Evolutionary conservation across 768 basidiomycete species (phyloP), one percentile per base, ranked within the genome.

Genomic region (Butyriboletus loyo): DNA sequence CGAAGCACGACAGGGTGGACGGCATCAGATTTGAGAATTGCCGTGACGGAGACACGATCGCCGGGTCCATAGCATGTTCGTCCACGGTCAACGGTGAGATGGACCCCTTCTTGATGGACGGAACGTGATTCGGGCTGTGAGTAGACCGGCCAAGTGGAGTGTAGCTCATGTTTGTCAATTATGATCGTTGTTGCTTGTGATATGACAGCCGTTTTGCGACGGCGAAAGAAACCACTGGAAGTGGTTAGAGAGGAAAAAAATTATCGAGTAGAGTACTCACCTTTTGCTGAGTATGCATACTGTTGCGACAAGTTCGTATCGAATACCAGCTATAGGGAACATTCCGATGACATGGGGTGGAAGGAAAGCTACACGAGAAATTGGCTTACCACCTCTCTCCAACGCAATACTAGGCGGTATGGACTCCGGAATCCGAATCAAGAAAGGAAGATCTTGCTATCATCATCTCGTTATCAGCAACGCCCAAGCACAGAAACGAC

Each of bases 141-240:
- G 64, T 92, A 96, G 28, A 95, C 80, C 3, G 94, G 93, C 94
- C 94, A 97, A 1, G 90, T 86, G 5, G 92, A 88, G 63, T 96
- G 93, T 7, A 95, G 74, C 58, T 96, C 94, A 64, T 96, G 93
- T 69, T 96, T 97, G 75, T 92, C 89, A 61, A 97, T 90, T 56
- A 85, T 81, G 40, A 97, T 86, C 13, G 79, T 73, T 31, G 88
- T 81, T 19, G 82, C 76, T 13, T 84, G 80, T n/a, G 85, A 82
- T 28, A 83, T 71, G 38, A 89, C 79, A 21, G 81, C 75, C 1
- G 86, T 80, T 62, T 89, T 87, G 59, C 87, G 84, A 56, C 87
- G 84, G 32, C 91, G 89, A 50, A 96, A 80, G 66, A 95, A 85
- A 7, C 90, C 84, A 65, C 90, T 52, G 21, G 5, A 0, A 31